A percentile compares a stretch with the other conserved stretches of the same genome.
phyloP scores from a whole-genome alignment of 1,284 basidiomycete genomes.

The Cryptococcus sp. region DNA sequence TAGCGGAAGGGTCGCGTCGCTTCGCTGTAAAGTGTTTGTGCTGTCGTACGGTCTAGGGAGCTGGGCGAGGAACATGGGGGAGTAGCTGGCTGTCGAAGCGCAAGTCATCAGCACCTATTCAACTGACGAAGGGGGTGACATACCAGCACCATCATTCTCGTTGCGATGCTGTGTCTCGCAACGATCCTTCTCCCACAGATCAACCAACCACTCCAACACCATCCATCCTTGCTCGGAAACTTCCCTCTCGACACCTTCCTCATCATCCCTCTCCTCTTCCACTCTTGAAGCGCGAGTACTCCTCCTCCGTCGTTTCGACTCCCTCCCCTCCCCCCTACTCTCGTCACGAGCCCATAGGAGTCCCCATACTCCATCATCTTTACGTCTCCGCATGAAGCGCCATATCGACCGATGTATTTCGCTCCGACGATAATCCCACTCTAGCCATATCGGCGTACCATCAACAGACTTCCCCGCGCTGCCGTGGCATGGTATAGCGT shows the following conservation, averaged over 20 bases:
- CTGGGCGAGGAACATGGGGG: constrained; percentile 30
- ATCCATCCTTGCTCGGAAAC: constrained; percentile 31
- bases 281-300: neutral
- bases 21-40: constrained; percentile 16
- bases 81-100: constrained; percentile 11
- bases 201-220: constrained; percentile 34
- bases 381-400: constrained; percentile 16
- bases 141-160: neutral
- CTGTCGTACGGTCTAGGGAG: constrained; percentile 22
- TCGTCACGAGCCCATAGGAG: constrained; percentile 24
- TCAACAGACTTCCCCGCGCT: too few species aligned
- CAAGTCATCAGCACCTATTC: neutral
- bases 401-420: constrained; percentile 15
- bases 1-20: constrained; percentile 24
- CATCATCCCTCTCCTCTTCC: constrained; percentile 13
- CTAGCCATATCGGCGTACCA: constrained; percentile 8
- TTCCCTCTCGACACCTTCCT: constrained; percentile 9
- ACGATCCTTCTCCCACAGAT: constrained; percentile 35
- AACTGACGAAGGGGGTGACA: neutral
- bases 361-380: constrained; percentile 30
- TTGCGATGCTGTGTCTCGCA: neutral
- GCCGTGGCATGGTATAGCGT: constrained; percentile 10
- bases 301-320: neutral
- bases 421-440: constrained; percentile 16
- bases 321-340: neutral